Evolutionary conservation across 192 early-diverging fungal species (phyloP).

Genomic region (Podila minutissima): DNA sequence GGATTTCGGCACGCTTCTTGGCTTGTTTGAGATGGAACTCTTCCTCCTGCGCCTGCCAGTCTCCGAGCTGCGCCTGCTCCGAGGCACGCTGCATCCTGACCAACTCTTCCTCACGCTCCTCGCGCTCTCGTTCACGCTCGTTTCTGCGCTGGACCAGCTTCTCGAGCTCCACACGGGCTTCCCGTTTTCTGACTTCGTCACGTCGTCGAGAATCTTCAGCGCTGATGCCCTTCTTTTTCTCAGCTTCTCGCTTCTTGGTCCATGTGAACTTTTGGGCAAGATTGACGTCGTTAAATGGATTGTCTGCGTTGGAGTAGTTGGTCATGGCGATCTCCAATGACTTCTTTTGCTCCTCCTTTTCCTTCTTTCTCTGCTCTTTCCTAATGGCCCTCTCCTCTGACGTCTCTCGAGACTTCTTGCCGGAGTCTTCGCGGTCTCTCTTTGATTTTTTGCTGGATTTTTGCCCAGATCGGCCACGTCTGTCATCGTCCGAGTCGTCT

Average conservation of each 20-base stretch:
- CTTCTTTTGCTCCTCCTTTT: constrained; percentile 41
- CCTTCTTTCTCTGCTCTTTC: constrained; percentile 37
- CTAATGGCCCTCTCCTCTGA: constrained; percentile 35
- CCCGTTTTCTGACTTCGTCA: constrained; percentile 63
- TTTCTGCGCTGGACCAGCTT: constrained; percentile 82
- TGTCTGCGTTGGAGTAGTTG: constrained; percentile 79
- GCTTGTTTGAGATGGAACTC: constrained; percentile 94
- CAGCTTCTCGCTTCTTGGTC: constrained; percentile 92
- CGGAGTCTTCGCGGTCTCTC: constrained; percentile 7
- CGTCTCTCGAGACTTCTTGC: constrained; percentile 32
- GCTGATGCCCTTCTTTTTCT: constrained; percentile 73
- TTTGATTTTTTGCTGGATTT: constrained; percentile 37
- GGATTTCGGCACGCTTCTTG: constrained; percentile 90
- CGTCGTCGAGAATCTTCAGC: constrained; percentile 63
- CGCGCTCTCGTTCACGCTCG: constrained; percentile 84
- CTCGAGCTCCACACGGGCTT: constrained; percentile 81
- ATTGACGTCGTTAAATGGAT: constrained; percentile 84
- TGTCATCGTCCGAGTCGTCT: constrained; percentile 10
- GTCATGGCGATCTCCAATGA: constrained; percentile 41
- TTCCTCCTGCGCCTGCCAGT: constrained; percentile 95
- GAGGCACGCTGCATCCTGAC: constrained; percentile 79
- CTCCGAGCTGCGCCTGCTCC: constrained; percentile 90
- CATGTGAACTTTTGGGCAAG: constrained; percentile 91
- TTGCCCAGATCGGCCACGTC: constrained; percentile 14
- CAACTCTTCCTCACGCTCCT: constrained; percentile 84